A percentile compares a stretch with the other conserved stretches of the same genome.
These are phyloP conservation scores for Linaria vulgaris DNA, from an alignment of 257 asterid species.

Conservation along the genomic window DNA sequence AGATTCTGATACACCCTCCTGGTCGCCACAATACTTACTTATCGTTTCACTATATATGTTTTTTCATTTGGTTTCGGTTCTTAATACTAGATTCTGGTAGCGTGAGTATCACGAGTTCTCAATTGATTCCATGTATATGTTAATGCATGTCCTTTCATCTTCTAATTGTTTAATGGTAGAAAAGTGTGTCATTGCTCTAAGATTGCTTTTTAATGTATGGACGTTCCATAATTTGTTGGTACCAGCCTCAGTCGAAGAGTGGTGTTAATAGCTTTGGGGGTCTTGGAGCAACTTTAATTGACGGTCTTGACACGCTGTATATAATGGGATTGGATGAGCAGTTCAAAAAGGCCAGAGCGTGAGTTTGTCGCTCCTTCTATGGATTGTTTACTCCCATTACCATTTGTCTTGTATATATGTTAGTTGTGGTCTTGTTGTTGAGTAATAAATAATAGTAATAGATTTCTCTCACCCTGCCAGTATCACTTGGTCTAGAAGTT, in stretches of 20 bases:
- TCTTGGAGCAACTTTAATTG: constrained; percentile 96
- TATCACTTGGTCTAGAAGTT: constrained; percentile 14
- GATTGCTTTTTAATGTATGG: constrained; percentile 18
- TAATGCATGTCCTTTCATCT: no score
- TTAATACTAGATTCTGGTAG: constrained; percentile 12
- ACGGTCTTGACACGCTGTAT: constrained; percentile 91
- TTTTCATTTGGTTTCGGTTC: constrained; percentile 16
- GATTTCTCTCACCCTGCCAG: background rate
- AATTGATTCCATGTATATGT: constrained; percentile 12
- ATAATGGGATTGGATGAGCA: constrained; percentile 97
- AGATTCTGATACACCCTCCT: background rate
- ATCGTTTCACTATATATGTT: background rate
- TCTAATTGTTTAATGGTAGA: no score
- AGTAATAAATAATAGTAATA: background rate
- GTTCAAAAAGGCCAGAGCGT: constrained; percentile 95
- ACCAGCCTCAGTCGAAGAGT: constrained; percentile 83
- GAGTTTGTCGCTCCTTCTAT: constrained; percentile 36
- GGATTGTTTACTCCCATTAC: no score
- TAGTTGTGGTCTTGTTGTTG: background rate
- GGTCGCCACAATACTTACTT: background rate
- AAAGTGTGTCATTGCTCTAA: constrained; percentile 7
- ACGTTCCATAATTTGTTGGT: constrained; percentile 32
- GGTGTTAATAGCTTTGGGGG: constrained; percentile 99
- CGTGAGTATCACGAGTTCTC: constrained; percentile 18
- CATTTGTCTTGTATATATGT: background rate